Evolutionary conservation across 768 basidiomycete genomes (phyloP).

Genomic region (Tylopilus sp.): DNA sequence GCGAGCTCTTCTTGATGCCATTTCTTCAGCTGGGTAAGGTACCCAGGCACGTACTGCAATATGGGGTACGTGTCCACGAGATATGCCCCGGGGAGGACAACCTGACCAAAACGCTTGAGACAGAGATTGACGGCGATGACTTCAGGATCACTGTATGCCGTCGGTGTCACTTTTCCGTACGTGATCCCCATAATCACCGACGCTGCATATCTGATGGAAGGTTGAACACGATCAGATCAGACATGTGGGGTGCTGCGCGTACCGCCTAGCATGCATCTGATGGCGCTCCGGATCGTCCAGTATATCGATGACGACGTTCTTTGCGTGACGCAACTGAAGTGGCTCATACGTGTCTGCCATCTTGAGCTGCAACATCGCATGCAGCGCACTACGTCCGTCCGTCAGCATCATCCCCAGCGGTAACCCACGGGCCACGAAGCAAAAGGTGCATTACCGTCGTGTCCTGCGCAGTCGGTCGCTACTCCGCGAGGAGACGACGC

Average conservation of each 20-base stretch:
- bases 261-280: slow-evolving; percentile 6
- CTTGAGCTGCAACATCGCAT: slow-evolving; percentile 3
- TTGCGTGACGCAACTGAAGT: slow-evolving; percentile 5
- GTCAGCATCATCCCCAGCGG: neutral
- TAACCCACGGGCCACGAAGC: neutral
- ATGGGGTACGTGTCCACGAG: slow-evolving; percentile 11
- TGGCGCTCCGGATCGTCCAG: slow-evolving; percentile 5
- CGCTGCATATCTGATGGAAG: slow-evolving; percentile 1
- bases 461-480: neutral
- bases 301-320: slow-evolving; percentile 1
- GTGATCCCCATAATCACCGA: slow-evolving; percentile 1
- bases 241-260: neutral
- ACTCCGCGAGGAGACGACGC: slow-evolving; percentile 1
- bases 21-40: slow-evolving; percentile 1
- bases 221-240: neutral
- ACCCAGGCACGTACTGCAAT: slow-evolving; percentile 3
- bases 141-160: slow-evolving; percentile 6
- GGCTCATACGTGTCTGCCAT: slow-evolving; percentile 3
- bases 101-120: neutral
- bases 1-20: slow-evolving; percentile 11
- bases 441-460: neutral
- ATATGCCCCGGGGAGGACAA: neutral
- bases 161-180: slow-evolving; percentile 6
- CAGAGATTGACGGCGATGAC: slow-evolving; percentile 5
- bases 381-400: neutral